Conservation (phyloP, 2,329 filamentous ascomycete genomes). For the Cercospora sesami region DNA sequence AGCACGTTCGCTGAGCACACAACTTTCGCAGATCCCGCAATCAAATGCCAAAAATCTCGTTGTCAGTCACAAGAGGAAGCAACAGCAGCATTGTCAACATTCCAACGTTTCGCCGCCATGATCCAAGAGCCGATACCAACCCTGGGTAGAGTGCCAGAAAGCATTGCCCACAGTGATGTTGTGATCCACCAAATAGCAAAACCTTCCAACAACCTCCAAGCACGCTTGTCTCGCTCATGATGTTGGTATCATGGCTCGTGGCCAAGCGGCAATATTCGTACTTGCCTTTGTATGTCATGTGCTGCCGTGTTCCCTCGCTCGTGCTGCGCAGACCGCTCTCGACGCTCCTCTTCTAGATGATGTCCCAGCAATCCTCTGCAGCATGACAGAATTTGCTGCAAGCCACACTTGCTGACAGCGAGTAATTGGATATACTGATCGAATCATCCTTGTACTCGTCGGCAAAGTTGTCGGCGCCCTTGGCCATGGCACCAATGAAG, state of each 20-base stretch:
- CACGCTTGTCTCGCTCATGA: conserved; percentile 22
- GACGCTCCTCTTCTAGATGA: conserved; percentile 61
- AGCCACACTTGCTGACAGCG: conserved; percentile 92
- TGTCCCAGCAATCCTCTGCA: conserved; percentile 92
- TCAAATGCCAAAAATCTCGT: not conserved
- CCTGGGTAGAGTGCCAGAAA: conserved; percentile 6
- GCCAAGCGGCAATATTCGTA: conserved; percentile 17
- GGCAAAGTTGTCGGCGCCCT: conserved; percentile 92
- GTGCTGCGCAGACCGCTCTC: not conserved
- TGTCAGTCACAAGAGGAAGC: not conserved
- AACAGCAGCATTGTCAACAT: not conserved
- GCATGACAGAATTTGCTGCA: conserved; percentile 99
- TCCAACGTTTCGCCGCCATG: not conserved
- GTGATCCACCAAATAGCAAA: conserved; percentile 15
- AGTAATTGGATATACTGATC: conserved; percentile 98
- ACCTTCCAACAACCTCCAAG: conserved; percentile 8
- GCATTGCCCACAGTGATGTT: conserved; percentile 16
- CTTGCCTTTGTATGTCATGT: conserved; percentile 26
- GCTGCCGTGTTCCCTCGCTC: conserved; percentile 9
- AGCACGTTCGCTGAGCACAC: not conserved
- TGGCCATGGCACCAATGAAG: conserved; percentile 98
- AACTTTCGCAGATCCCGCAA: not conserved
- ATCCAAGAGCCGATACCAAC: not conserved
- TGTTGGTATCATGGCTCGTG: conserved; percentile 31
- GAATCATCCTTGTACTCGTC: conserved; percentile 94